Evolutionary conservation across 73 alveolate species (phyloP).

Genomic region (Durusdinium trenchii): DNA sequence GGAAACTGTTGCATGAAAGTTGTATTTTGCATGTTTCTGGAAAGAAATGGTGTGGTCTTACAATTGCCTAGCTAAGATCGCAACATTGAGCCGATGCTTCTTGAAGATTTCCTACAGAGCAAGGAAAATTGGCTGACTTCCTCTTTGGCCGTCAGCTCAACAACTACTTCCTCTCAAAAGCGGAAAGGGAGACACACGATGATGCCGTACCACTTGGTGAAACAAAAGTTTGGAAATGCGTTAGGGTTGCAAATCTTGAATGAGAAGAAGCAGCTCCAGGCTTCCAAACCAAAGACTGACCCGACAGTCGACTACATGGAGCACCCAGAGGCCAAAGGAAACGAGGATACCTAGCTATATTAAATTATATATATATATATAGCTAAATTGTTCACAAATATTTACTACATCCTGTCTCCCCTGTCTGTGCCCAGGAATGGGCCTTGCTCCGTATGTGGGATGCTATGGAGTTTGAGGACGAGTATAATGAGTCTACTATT

Average conservation of each 20-base stretch:
- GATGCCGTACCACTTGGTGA: neutral
- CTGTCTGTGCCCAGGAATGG: neutral
- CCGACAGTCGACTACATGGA: neutral
- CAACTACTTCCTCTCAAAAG: neutral
- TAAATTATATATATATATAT: neutral
- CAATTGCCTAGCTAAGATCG: neutral
- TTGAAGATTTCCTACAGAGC: neutral
- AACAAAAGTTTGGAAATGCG: neutral
- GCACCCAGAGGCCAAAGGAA: slow-evolving; percentile 13
- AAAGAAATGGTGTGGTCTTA: neutral
- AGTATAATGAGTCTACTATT: neutral
- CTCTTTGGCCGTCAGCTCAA: neutral
- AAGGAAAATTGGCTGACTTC: neutral
- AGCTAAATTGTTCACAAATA: too few relatives aligned
- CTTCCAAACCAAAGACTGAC: neutral
- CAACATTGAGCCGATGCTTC: neutral
- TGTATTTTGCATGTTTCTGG: neutral
- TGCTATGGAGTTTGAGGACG: slow-evolving; percentile 30
- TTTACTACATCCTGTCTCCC: neutral
- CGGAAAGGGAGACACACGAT: neutral
- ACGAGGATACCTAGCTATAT: neutral
- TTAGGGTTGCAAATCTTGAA: neutral
- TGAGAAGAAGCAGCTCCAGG: neutral
- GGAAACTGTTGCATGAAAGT: neutral
- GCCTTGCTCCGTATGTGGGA: neutral